Conservation (phyloP, 805 yeast species). For the Yamadazyma endophytica region DNA sequence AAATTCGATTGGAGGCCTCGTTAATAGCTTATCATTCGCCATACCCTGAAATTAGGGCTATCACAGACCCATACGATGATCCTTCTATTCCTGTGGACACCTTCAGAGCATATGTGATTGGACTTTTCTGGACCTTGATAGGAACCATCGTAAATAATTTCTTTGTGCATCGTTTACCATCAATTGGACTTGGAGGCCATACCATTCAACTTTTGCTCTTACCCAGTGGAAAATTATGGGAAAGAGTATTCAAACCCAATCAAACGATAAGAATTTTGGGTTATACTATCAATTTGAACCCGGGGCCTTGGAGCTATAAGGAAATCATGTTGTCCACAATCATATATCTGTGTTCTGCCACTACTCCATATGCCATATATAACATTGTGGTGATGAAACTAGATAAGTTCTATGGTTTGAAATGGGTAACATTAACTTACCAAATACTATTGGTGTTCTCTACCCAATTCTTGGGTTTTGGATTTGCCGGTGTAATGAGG, state of each 20-base stretch:
- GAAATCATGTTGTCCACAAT: conserved; percentile 45
- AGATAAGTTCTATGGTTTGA: conserved; percentile 37
- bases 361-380: conserved; percentile 39
- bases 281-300: conserved; percentile 25
- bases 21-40: conserved; percentile 38
- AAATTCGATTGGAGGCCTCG: conserved; percentile 33
- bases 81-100: conserved; percentile 29
- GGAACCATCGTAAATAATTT: conserved; percentile 39
- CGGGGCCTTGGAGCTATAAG: conserved; percentile 42
- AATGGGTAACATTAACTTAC: conserved; percentile 48
- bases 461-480: conserved; percentile 62
- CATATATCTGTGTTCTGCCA: conserved; percentile 39
- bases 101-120: conserved; percentile 35
- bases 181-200: conserved; percentile 29
- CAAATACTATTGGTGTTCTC: conserved; percentile 50
- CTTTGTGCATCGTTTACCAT: conserved; percentile 39
- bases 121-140: conserved; percentile 36
- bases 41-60: conserved; percentile 37
- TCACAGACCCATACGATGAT: conserved; percentile 37
- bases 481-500: conserved; percentile 63
- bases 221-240: conserved; percentile 41
- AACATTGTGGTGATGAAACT: conserved; percentile 42
- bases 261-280: conserved; percentile 21
- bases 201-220: conserved; percentile 37
- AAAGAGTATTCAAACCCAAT: conserved; percentile 22